Evolutionary conservation across 345 rosid genomes (phyloP), one percentile per base, ranked within the genome.

Genomic region (Erysimum cheiranthoides): DNA sequence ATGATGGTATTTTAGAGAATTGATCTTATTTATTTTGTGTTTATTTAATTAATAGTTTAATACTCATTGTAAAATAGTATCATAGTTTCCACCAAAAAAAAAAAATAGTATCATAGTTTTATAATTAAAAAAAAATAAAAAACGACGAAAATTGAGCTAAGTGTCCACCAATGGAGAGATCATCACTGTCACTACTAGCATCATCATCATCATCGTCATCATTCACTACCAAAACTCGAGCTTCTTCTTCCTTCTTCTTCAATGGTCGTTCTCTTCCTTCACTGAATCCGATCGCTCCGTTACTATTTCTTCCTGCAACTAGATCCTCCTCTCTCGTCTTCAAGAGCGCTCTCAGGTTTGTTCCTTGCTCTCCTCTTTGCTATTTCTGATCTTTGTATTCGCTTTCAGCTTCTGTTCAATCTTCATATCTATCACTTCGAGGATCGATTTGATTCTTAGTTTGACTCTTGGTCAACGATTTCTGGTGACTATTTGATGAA

Each of bases 231-330:
- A 8, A 16, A 38, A 8, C 47, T 51, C 49, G 12, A 54, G 8
- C 58, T 31, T 72, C 69, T 31, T 72, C 69, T 62, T 36, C 75
- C 45, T 58, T 36, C 34, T 57, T 57, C 69, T 66, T 18, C 12
- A 50, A 50, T 39, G 17, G 57, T 59, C 73, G 47, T 21, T 60
- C 9, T 58, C 73, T 50, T 50, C 53, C 10, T 9, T 54, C 45
- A 5, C 4, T 62, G 31, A 63, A 17, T 56, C 67, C 46, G 6
- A 63, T 71, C 30, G 2, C 61, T 56, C 52, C 60, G 5, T 53
- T 3, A 34, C 17, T 17, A 6, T 54, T 49, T 5, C 27, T 47
- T 57, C 73, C 69, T 32, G 4, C 50, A 12, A 39, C 35, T 17
- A 78, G 34, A 49, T 72, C 64, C 50, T 40, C 27, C 6, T 0